Conservation (phyloP, 495 filamentous ascomycete genomes). For the Hypoxylon intermedium region DNA sequence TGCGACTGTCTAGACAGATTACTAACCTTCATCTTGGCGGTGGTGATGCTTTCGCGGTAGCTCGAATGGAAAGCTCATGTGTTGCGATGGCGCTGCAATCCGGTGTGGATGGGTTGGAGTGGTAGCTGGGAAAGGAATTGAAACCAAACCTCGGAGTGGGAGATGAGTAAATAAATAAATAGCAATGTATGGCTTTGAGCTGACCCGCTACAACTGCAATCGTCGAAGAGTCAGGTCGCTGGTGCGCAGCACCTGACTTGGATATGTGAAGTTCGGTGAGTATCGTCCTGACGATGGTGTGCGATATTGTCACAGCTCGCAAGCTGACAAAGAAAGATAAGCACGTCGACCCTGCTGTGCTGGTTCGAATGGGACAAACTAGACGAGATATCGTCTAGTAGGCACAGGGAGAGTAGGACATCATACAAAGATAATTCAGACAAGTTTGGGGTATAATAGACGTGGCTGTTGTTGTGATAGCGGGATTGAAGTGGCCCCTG, state of each 20-base stretch:
- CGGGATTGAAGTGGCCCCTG: constrained; percentile 31
- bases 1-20: constrained; percentile 39
- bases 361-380: constrained; percentile 20
- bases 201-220: background rate
- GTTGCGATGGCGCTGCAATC: constrained; percentile 8
- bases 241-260: constrained; percentile 11
- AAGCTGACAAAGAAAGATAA: constrained; percentile 24
- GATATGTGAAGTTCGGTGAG: constrained; percentile 7
- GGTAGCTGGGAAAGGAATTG: background rate
- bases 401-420: constrained; percentile 20
- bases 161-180: background rate
- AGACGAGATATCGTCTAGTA: constrained; percentile 36
- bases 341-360: constrained; percentile 10
- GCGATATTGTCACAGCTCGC: constrained; percentile 1
- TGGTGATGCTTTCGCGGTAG: constrained; percentile 18
- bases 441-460: constrained; percentile 7
- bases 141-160: background rate
- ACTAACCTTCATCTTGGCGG: constrained; percentile 51
- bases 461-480: constrained; percentile 10
- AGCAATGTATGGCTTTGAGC: background rate
- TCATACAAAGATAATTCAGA: constrained; percentile 14
- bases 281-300: constrained; percentile 30
- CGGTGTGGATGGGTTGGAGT: background rate
- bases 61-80: constrained; percentile 18
- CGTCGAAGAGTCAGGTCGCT: background rate